phyloP scores from a whole-genome alignment of 805 yeast species.

The Wickerhamomyces canadensis region DNA sequence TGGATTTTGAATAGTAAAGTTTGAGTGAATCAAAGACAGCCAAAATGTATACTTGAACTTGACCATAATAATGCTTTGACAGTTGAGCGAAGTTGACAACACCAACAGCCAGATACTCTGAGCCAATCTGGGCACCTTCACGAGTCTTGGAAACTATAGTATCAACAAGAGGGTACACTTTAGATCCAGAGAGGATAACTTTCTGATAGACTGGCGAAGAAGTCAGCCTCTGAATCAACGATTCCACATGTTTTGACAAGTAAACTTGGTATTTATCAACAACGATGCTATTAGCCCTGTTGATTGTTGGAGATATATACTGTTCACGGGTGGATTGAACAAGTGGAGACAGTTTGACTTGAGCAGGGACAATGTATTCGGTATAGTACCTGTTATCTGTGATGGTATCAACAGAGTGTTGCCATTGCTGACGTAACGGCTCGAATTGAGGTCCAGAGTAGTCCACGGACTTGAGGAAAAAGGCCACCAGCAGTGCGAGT shows the following conservation, averaged over 20 bases:
- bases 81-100: background rate
- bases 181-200: background rate
- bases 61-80: too few relatives aligned
- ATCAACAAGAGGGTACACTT: background rate
- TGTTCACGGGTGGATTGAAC: slow-evolving; percentile 2
- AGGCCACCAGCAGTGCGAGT: slow-evolving; percentile 8
- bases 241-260: slow-evolving; percentile 10
- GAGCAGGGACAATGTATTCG: slow-evolving; percentile 15
- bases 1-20: slow-evolving; percentile 1
- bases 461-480: slow-evolving; percentile 16
- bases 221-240: slow-evolving; percentile 2
- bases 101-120: slow-evolving; percentile 1
- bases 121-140: background rate
- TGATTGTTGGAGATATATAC: slow-evolving; percentile 9
- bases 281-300: slow-evolving; percentile 1
- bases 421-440: slow-evolving; percentile 17
- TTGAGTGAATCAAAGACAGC: background rate
- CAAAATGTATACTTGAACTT: too few relatives aligned
- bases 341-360: slow-evolving; percentile 8
- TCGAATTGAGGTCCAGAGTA: slow-evolving; percentile 18
- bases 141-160: too few relatives aligned
- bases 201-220: slow-evolving; percentile 6
- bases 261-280: slow-evolving; percentile 10
- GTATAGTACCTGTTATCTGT: slow-evolving; percentile 12
- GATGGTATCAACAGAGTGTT: slow-evolving; percentile 4